These are phyloP conservation scores for Talaromyces sp. DNA, from an alignment of 2,329 filamentous ascomycete species.

Conservation along the genomic window DNA sequence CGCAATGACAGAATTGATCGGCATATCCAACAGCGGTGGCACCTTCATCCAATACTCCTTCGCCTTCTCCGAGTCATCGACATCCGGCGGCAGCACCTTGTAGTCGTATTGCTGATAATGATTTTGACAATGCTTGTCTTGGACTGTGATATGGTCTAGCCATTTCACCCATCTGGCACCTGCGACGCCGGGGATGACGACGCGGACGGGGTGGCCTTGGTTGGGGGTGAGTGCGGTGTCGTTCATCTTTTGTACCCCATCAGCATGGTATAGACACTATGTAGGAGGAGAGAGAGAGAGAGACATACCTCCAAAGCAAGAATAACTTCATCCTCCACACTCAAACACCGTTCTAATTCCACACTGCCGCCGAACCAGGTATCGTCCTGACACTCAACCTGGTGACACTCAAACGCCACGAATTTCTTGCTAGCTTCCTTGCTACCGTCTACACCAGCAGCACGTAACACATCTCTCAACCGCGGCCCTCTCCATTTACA, in stretches of 20 bases:
- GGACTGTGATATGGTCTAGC: constrained; percentile 53
- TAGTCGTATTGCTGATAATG: constrained; percentile 59
- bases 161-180: constrained; percentile 56
- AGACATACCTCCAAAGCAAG: constrained; percentile 45
- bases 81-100: constrained; percentile 55
- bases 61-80: constrained; percentile 47
- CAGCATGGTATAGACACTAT: background rate
- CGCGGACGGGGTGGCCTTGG: constrained; percentile 52
- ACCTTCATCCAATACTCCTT: constrained; percentile 51
- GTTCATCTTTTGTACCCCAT: constrained; percentile 43
- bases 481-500: constrained; percentile 55
- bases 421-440: constrained; percentile 29
- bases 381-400: constrained; percentile 53
- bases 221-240: constrained; percentile 44
- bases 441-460: constrained; percentile 40
- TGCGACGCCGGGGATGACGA: constrained; percentile 52
- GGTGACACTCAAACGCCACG: constrained; percentile 55
- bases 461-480: constrained; percentile 50
- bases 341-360: constrained; percentile 45
- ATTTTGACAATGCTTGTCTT: constrained; percentile 50
- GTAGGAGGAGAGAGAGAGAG: background rate
- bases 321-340: constrained; percentile 44
- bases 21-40: constrained; percentile 53
- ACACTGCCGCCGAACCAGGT: constrained; percentile 58
- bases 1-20: constrained; percentile 54